Conservation (phyloP, 1,139 yeast genomes). For the Taphrina betulina region DNA sequence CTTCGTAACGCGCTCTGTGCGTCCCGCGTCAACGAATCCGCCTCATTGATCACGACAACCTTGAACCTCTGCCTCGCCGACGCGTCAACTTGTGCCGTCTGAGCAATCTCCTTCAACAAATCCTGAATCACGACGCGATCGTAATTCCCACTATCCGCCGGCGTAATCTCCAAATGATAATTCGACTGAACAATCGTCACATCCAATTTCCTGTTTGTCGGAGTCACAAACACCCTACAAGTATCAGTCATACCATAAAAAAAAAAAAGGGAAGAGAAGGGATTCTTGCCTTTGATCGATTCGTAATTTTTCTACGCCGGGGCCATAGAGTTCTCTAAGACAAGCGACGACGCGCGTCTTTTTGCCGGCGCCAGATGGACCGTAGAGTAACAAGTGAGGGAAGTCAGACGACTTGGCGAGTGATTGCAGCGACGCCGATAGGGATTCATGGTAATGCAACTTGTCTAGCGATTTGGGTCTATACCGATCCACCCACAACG, state of each 20-base stretch:
- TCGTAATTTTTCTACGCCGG: constrained; percentile 64
- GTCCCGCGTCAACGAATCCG: constrained; percentile 86
- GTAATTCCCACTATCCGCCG: constrained; percentile 93
- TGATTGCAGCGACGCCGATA: constrained; percentile 64
- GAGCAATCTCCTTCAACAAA: constrained; percentile 87
- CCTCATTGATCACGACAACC: constrained; percentile 90
- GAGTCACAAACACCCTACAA: constrained; percentile 64
- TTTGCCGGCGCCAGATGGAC: constrained; percentile 97
- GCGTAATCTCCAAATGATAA: constrained; percentile 90
- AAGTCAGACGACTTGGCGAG: constrained; percentile 77
- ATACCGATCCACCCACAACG: constrained; percentile 94
- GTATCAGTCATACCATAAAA: no score
- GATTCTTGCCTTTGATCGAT: constrained; percentile 13
- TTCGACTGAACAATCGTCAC: constrained; percentile 88
- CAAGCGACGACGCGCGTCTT: constrained; percentile 88
- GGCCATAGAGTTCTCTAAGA: constrained; percentile 74
- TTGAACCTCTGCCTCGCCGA: constrained; percentile 66
- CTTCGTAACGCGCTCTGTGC: constrained; percentile 97
- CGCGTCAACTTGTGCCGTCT: constrained; percentile 87
- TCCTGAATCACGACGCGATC: constrained; percentile 95
- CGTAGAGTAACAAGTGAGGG: constrained; percentile 88
- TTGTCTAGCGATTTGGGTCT: constrained; percentile 69
- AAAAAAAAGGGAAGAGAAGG: no score
- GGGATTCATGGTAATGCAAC: constrained; percentile 64
- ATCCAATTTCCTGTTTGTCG: constrained; percentile 73